phyloP scores from a whole-genome alignment of 2,329 filamentous ascomycete species.

The Blastomyces parvus region DNA sequence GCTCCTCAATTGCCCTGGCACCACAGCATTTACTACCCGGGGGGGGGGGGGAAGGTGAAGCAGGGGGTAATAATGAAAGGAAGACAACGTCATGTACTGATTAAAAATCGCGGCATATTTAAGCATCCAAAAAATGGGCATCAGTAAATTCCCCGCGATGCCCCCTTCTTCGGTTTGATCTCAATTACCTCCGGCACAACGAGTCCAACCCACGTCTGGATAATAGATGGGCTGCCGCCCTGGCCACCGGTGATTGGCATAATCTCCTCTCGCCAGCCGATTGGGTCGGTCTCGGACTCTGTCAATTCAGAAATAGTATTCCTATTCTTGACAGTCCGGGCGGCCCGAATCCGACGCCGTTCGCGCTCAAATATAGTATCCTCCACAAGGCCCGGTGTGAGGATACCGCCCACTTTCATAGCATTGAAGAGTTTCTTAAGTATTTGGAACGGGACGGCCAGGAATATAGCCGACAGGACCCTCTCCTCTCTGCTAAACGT shows the following conservation, averaged over 20 bases:
- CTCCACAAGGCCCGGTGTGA: slow-evolving; percentile 16
- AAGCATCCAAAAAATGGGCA: neutral
- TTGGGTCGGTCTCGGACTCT: slow-evolving; percentile 4
- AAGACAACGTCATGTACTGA: neutral
- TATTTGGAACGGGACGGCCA: slow-evolving; percentile 22
- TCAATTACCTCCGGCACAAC: neutral
- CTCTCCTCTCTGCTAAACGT: slow-evolving; percentile 16
- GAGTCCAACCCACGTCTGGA: neutral
- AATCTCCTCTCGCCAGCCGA: slow-evolving; percentile 7
- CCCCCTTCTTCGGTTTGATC: neutral
- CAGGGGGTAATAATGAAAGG: neutral
- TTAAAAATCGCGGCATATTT: neutral
- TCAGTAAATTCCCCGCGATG: neutral
- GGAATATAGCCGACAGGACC: slow-evolving; percentile 22
- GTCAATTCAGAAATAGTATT: neutral
- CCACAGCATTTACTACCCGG: too few species aligned
- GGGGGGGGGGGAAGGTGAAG: too few species aligned
- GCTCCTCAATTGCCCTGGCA: too few species aligned
- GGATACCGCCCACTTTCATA: slow-evolving; percentile 14
- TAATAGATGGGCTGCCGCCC: neutral
- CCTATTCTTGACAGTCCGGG: slow-evolving; percentile 12
- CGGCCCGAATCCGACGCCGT: slow-evolving; percentile 20
- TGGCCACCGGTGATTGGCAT: neutral
- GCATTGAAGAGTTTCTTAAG: slow-evolving; percentile 18
- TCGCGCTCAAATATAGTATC: slow-evolving; percentile 25